Evolutionary conservation across 108 stramenopile genomes (phyloP).

Genomic region (Nitzschia sp.): DNA sequence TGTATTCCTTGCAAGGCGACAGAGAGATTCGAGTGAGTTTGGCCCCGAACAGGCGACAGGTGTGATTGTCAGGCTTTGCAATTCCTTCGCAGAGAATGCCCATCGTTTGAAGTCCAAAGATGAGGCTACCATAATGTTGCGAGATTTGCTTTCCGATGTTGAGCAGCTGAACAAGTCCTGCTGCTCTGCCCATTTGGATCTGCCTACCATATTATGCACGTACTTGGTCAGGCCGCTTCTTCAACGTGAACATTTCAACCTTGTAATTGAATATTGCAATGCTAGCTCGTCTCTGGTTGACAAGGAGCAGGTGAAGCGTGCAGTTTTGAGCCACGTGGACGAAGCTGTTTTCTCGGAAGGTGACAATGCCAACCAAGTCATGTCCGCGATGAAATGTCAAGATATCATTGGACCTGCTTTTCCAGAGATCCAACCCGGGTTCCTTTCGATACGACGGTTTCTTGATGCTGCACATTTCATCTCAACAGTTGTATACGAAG

Average conservation of each 20-base stretch:
- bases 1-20: constrained; percentile 2
- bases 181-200: constrained; percentile 16
- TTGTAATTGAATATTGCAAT: constrained; percentile 14
- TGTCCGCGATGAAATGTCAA: constrained; percentile 35
- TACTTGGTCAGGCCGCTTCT: constrained; percentile 24
- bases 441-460: constrained; percentile 40
- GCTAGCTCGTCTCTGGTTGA: constrained; percentile 31
- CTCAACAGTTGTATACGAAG: constrained; percentile 30
- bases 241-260: constrained; percentile 19
- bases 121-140: constrained; percentile 9
- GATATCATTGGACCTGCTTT: constrained; percentile 52
- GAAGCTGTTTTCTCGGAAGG: constrained; percentile 25
- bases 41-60: constrained; percentile 2
- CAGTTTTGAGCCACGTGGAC: constrained; percentile 28
- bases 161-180: constrained; percentile 45
- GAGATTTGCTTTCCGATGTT: constrained; percentile 60
- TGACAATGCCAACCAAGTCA: constrained; percentile 13
- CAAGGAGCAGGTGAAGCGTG: constrained; percentile 8
- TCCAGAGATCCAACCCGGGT: constrained; percentile 42
- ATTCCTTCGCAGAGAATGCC: constrained; percentile 40
- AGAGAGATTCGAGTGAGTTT: background rate
- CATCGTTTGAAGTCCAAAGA: background rate
- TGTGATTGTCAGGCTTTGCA: constrained; percentile 43
- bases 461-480: constrained; percentile 67
- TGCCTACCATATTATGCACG: constrained; percentile 16